Conservation (phyloP, 2,329 filamentous ascomycete species). For the Sporothrix schenckii region DNA sequence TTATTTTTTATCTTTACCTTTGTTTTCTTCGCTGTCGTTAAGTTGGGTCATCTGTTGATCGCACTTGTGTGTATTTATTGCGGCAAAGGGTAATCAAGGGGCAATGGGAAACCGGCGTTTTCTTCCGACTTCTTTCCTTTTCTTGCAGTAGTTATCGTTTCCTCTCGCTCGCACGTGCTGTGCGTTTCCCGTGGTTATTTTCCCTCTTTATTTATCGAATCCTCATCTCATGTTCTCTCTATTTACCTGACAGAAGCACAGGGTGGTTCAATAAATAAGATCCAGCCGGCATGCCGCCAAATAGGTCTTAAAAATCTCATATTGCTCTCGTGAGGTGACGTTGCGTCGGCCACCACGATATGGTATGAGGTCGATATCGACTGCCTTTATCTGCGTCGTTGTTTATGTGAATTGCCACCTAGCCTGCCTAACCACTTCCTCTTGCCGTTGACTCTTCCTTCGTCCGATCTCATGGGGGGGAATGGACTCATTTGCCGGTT, state of each 20-base stretch:
- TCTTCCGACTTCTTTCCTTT: constrained; percentile 20
- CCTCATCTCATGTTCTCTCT: neutral
- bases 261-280: neutral
- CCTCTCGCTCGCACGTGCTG: neutral
- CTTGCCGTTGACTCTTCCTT: constrained; percentile 5
- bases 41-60: neutral
- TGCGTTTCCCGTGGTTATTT: neutral
- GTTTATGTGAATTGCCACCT: neutral
- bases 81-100: constrained; percentile 7
- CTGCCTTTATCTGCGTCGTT: neutral
- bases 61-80: neutral
- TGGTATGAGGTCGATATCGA: neutral
- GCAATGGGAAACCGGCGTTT: constrained; percentile 17
- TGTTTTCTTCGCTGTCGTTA: neutral
- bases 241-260: neutral
- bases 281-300: neutral
- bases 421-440: neutral
- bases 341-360: neutral
- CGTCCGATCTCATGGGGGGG: neutral
- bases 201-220: neutral
- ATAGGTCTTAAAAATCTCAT: neutral
- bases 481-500: too few species aligned
- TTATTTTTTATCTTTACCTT: neutral
- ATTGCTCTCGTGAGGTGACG: neutral
- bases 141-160: neutral